These are phyloP conservation scores for Penicillium sp. DNA, from an alignment of 2,329 filamentous ascomycete genomes.

Conservation along the genomic window DNA sequence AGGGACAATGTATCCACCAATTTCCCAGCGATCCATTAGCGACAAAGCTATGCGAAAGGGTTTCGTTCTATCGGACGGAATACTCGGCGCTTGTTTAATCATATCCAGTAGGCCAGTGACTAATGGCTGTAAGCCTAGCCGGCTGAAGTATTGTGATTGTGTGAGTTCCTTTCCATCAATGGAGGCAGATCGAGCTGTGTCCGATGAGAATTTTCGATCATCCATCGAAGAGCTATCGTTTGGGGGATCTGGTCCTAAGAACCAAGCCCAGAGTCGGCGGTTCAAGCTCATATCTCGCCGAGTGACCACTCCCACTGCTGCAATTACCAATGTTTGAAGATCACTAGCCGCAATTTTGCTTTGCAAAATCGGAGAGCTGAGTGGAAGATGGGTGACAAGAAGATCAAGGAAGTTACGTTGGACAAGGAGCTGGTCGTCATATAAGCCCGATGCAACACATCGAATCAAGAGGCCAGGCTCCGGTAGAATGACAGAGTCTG, in stretches of 20 bases:
- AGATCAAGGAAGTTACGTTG: constrained; percentile 93
- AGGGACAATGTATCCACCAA: constrained; percentile 83
- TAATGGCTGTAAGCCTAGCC: constrained; percentile 71
- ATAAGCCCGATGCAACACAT: constrained; percentile 85
- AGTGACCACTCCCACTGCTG: constrained; percentile 82
- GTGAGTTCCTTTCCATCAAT: constrained; percentile 50
- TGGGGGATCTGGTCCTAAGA: constrained; percentile 72
- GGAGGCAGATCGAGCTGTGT: constrained; percentile 26
- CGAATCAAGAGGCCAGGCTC: constrained; percentile 88
- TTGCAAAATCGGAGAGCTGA: constrained; percentile 79
- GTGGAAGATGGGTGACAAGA: constrained; percentile 81
- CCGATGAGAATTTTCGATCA: constrained; percentile 26
- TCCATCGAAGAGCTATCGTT: constrained; percentile 36
- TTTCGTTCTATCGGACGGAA: constrained; percentile 68
- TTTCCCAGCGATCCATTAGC: constrained; percentile 97
- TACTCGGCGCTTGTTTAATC: constrained; percentile 59
- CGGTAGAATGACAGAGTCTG: constrained; percentile 59
- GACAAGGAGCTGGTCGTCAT: constrained; percentile 83
- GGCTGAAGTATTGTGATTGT: constrained; percentile 77
- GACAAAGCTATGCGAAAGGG: constrained; percentile 92
- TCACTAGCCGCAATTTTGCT: constrained; percentile 69
- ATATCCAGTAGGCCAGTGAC: constrained; percentile 72
- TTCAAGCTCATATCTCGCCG: constrained; percentile 97
- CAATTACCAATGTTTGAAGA: constrained; percentile 74
- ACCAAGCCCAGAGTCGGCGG: constrained; percentile 91